Evolutionary conservation across 306 rosid genomes (phyloP).

Genomic region (Rosa multiflora): DNA sequence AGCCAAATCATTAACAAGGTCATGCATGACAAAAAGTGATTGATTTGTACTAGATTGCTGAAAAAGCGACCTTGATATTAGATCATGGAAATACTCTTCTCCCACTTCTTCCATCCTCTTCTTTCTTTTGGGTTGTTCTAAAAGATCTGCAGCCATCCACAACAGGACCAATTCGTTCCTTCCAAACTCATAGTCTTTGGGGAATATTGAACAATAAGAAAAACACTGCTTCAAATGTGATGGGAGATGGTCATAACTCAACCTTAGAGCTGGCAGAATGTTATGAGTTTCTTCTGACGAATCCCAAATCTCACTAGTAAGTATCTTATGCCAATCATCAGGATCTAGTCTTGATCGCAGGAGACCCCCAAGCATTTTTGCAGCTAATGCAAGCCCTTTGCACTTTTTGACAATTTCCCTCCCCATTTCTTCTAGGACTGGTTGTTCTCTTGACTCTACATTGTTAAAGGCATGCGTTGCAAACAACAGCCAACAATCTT

Average conservation of each 20-base stretch:
- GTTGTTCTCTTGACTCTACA: background rate
- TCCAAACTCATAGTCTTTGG: conserved; percentile 24
- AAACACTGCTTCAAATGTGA: conserved; percentile 22
- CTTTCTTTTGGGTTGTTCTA: background rate
- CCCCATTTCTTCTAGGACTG: conserved; percentile 8
- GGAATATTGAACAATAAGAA: conserved; percentile 26
- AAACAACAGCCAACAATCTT: conserved; percentile 5
- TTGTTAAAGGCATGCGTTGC: conserved; percentile 4
- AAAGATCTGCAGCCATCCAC: conserved; percentile 45
- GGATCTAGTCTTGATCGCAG: conserved; percentile 1
- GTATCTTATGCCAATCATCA: background rate
- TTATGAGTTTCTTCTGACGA: background rate
- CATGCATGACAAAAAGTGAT: background rate
- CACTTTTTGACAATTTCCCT: conserved; percentile 13
- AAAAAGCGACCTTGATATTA: conserved; percentile 34
- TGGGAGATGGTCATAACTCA: conserved; percentile 21
- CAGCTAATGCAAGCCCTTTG: conserved; percentile 9
- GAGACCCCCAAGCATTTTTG: background rate
- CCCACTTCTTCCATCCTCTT: conserved; percentile 11
- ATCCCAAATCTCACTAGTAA: background rate
- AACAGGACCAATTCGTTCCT: conserved; percentile 22
- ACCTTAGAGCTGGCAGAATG: background rate
- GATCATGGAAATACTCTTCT: conserved; percentile 27
- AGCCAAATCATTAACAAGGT: conserved; percentile 12
- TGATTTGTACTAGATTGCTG: background rate